Base-by-base conservation (phyloP, 164 flowering plant genomes). In the Dillenia turbinata region DNA sequence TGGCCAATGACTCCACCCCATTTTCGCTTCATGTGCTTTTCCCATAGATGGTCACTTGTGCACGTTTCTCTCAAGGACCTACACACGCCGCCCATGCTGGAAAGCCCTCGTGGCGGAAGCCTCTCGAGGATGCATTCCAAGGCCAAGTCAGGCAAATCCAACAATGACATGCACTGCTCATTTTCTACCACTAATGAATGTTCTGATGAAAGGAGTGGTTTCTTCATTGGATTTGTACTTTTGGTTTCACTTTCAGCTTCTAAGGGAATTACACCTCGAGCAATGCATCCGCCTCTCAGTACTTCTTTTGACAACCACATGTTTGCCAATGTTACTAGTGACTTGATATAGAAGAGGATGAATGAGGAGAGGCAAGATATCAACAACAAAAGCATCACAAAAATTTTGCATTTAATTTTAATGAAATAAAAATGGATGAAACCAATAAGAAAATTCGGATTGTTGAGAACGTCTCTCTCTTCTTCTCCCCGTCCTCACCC, bases 131-230 rank as follows among this genome's bases (percentile, higher is more conserved):
- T 91, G 73, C 80, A 72, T 67, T 94, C 99, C 71, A 94, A 63
- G 14, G 75, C 84, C 71, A 89, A 66, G 33, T 94, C 97, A 52
- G 97, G 99, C 80, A 94, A 78, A 76, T 94, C 97, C 70, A 89
- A 64, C 12, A 94, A 50, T 8, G 85, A 75, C 77, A 81, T 63
- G 22, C 22, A 19, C 71, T 63, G 77, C 12, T 17, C 69, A 1
- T 11, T 59, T 45, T 58, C 75, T 63, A 71, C 85, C 46, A 76
- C 73, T 51, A 64, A 67, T 44, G 79, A 82, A 3, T 59, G 75
- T 57, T 59, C 77, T 5, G 68, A 44, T 54, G 50, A 15, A 19
- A 58, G 19, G 49, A 3, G 44, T 59, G 52, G 75, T 73, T 68
- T 79, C 71, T 68, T 81, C 19, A 63, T 3, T 49, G 82, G 71